phyloP scores from a whole-genome alignment of 306 rosid genomes.

The Styphnolobium japonicum region DNA sequence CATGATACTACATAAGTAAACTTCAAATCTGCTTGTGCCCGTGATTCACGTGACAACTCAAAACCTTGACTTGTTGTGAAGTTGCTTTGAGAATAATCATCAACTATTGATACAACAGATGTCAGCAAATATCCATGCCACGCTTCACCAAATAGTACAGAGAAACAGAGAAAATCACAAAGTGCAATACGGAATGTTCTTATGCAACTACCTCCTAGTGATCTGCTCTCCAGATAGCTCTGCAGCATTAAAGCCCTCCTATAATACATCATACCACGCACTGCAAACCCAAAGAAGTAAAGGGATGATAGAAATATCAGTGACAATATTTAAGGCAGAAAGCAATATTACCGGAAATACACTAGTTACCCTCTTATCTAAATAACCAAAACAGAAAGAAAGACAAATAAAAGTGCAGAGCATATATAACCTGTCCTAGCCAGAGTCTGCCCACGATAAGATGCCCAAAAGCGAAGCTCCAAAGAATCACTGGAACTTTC shows the following conservation, averaged over 20 bases:
- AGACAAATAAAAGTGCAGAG: background rate
- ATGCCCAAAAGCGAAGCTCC: conserved; percentile 98
- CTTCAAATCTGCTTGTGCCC: conserved; percentile 96
- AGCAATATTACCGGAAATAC: background rate
- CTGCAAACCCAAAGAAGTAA: conserved; percentile 50
- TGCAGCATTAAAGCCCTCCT: conserved; percentile 96
- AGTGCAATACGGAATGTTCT: background rate
- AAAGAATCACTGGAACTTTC: conserved; percentile 67
- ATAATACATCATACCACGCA: conserved; percentile 99
- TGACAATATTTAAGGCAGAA: background rate
- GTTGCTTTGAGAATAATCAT: conserved; percentile 53
- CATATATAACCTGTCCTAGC: conserved; percentile 84
- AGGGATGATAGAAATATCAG: background rate
- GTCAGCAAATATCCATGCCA: conserved; percentile 19
- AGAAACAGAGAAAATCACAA: conserved; percentile 5
- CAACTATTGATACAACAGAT: conserved; percentile 42
- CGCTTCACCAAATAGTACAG: background rate
- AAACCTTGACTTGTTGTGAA: conserved; percentile 67
- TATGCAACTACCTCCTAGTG: conserved; percentile 67
- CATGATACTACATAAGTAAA: conserved; percentile 97
- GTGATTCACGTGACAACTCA: conserved; percentile 76
- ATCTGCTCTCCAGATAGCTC: conserved; percentile 79
- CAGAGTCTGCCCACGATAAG: conserved; percentile 96
- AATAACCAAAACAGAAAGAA: background rate
- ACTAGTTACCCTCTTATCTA: background rate